Base-by-base conservation (phyloP, 2,329 filamentous ascomycete species). In the Alternaria rosae region DNA sequence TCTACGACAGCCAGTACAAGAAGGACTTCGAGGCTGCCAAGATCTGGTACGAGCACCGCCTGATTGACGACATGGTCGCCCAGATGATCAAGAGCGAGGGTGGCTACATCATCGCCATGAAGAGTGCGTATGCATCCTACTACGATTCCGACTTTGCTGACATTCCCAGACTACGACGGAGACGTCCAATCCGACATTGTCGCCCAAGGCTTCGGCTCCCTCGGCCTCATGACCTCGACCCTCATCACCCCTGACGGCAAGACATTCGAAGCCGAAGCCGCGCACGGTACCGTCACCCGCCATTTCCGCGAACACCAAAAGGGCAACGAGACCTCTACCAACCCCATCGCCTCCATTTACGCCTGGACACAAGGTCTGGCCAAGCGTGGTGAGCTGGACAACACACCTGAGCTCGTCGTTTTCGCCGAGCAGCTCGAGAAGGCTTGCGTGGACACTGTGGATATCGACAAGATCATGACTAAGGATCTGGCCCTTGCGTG, bases 81-180 rank as follows among this genome's bases (percentile, higher is more conserved):
- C 95, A 99, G 87, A 99, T 99, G 95, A 92, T 99, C 87, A 99
- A 99, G 92, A 95, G 92, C 83, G 89, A 91, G 76, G 95, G 95
- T 73, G 95, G 95, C 67, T 97, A 95, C 83, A 89, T 98, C 80
- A 97, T 98, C 87, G 95, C 95, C 66, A 88, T 98, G 81, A 99
- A 99, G 91, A 98, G 93, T 97, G 63, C 32, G 67, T 68, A 20
- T 43, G 23, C 1, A 5, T 32, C 17, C 21, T 23, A 15, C n/a
- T 6, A 17, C 4, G 11, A 9, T 17, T 17, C 2, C 3, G 11
- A 21, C 11, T 57, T 68, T 65, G 73, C 62, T 72, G 64, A 72
- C 62, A 50, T 17, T 5, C 8, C 5, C 71, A 97, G 93, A 98
- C 89, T 97, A 98, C 85, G 95, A 98, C 77, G 95, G 95, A 82